Percentiles rank a stretch among this genome's conserved stretches.
Evolutionary conservation across 768 basidiomycete genomes (phyloP).

Genomic region (Strobilomyces dryophilus): DNA sequence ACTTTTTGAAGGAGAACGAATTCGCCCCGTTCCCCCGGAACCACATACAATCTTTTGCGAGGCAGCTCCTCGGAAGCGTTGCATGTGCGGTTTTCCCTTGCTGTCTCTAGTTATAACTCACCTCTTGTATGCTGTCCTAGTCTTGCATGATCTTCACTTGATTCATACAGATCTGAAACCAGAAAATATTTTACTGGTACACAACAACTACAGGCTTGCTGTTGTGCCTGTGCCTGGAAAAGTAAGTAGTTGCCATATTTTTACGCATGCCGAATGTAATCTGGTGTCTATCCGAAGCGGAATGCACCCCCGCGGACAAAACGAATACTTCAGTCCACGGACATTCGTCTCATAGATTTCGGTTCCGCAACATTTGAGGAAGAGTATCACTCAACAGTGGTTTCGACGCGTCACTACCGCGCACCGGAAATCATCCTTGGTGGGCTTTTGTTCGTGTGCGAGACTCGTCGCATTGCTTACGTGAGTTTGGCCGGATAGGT

Average conservation of each 20-base stretch:
- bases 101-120: not conserved
- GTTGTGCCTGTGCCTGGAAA: conserved; percentile 62
- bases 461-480: conserved; percentile 15
- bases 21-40: conserved; percentile 94
- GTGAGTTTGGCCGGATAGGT: conserved; percentile 43
- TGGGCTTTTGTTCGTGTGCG: conserved; percentile 36
- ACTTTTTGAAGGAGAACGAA: conserved; percentile 97
- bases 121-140: conserved; percentile 37
- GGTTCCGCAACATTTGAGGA: conserved; percentile 97
- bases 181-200: conserved; percentile 94
- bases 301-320: conserved; percentile 65
- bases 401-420: conserved; percentile 96
- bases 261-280: conserved; percentile 1
- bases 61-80: conserved; percentile 86
- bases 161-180: conserved; percentile 99
- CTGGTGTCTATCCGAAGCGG: conserved; percentile 41
- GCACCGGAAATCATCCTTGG: conserved; percentile 99
- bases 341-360: conserved; percentile 96
- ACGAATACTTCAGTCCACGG: conserved; percentile 78
- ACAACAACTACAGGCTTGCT: conserved; percentile 67
- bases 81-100: conserved; percentile 63
- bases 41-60: conserved; percentile 95
- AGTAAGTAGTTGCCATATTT: conserved; percentile 34
- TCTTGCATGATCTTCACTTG: conserved; percentile 84
- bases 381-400: conserved; percentile 98